Percentiles rank a stretch among this genome's conserved stretches.
Evolutionary conservation across 345 rosid species (phyloP).

Genomic region (Populus ilicifolia): DNA sequence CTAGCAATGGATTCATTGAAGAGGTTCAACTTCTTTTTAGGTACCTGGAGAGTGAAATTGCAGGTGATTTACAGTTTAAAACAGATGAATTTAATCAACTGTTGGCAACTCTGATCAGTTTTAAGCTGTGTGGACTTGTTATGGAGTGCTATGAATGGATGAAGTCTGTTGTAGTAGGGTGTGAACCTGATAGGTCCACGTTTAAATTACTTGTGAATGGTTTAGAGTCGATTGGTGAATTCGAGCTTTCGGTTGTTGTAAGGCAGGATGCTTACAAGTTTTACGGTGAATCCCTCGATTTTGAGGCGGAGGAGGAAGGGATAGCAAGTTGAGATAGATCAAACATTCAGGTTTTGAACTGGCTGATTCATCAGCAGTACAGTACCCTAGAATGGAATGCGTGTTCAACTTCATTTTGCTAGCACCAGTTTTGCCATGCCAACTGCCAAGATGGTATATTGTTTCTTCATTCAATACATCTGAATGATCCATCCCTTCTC

Average conservation of each 20-base stretch:
- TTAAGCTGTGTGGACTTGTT: constrained; percentile 38
- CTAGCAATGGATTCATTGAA: constrained; percentile 44
- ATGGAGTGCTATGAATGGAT: constrained; percentile 59
- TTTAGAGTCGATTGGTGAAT: constrained; percentile 51
- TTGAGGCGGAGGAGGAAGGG: constrained; percentile 35
- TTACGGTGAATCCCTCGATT: constrained; percentile 58
- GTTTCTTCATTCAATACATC: background rate
- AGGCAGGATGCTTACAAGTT: constrained; percentile 55
- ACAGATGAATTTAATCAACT: constrained; percentile 49
- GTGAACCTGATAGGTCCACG: constrained; percentile 64
- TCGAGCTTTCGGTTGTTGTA: constrained; percentile 33
- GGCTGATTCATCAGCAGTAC: background rate
- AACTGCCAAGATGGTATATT: background rate
- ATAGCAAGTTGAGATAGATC: background rate
- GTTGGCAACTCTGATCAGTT: constrained; percentile 43
- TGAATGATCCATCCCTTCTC: background rate
- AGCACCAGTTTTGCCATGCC: too few species aligned
- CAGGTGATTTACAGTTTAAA: constrained; percentile 39
- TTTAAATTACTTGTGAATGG: constrained; percentile 55
- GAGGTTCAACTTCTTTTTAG: constrained; percentile 41
- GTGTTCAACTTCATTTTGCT: background rate
- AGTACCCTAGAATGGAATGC: background rate
- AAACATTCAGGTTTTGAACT: background rate
- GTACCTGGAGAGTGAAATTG: constrained; percentile 39
- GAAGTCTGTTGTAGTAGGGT: constrained; percentile 39